phyloP scores from a whole-genome alignment of 164 flowering plant species.

The Chloranthus sessilifolius region DNA sequence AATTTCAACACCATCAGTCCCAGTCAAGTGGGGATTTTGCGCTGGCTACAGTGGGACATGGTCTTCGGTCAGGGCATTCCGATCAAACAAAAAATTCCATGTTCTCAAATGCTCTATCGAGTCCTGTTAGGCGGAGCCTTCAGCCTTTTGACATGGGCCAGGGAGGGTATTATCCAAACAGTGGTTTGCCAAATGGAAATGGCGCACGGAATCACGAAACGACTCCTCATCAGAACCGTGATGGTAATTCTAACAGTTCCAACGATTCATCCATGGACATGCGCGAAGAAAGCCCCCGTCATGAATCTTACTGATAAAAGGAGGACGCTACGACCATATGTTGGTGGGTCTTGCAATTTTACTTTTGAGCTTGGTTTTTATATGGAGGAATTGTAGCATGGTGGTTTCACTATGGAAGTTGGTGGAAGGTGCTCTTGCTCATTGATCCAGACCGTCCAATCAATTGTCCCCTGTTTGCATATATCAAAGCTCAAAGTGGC shows the following conservation, averaged over 20 bases:
- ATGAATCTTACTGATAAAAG: conserved; percentile 33
- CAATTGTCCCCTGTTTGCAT: too few species aligned
- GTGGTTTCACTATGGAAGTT: too few species aligned
- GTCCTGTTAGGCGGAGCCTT: conserved; percentile 52
- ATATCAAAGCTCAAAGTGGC: not conserved
- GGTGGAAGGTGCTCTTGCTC: conserved; percentile 9
- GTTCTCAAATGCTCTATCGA: conserved; percentile 61
- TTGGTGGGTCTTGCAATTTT: too few species aligned
- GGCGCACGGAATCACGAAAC: conserved; percentile 31
- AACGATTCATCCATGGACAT: conserved; percentile 79
- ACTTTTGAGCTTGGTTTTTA: too few species aligned
- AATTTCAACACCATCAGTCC: conserved; percentile 36
- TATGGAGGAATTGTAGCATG: too few species aligned
- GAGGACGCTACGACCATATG: too few species aligned
- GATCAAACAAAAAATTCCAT: conserved; percentile 57
- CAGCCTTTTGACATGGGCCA: conserved; percentile 44
- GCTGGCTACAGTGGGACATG: conserved; percentile 23
- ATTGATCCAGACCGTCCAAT: too few species aligned
- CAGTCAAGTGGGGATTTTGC: conserved; percentile 50
- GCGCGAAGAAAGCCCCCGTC: conserved; percentile 57
- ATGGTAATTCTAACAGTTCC: conserved; percentile 36
- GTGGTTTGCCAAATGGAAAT: conserved; percentile 24
- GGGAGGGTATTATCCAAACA: conserved; percentile 35
- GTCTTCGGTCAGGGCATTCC: conserved; percentile 31
- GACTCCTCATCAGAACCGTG: conserved; percentile 38